phyloP scores from a whole-genome alignment of 192 early-diverging fungal species.

The Backusella morwellensis region DNA sequence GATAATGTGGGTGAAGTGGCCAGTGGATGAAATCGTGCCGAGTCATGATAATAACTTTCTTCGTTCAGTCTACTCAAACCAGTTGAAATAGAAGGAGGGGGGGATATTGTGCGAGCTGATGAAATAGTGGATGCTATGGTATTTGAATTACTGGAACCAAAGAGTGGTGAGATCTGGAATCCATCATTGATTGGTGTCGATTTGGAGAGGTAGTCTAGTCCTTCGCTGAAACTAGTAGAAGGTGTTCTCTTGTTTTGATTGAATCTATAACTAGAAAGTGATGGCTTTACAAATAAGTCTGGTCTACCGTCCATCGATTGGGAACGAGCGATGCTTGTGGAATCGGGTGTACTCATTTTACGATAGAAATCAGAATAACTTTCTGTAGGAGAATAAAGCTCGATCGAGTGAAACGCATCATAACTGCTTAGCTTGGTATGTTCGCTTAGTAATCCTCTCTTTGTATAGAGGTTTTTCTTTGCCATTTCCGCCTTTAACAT shows the following conservation, averaged over 20 bases:
- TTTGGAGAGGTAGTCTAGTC: slow-evolving; percentile 19
- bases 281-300: not conserved
- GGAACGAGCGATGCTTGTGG: not conserved
- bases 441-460: slow-evolving; percentile 55
- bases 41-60: slow-evolving; percentile 1
- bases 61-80: slow-evolving; percentile 4
- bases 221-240: not conserved
- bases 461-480: slow-evolving; percentile 97
- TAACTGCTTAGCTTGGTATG: not conserved
- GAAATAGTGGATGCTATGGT: not conserved
- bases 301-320: not conserved
- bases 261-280: not conserved
- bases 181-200: slow-evolving; percentile 10
- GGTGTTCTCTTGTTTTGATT: not conserved
- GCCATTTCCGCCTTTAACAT: slow-evolving; percentile 98
- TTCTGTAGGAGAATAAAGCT: not conserved
- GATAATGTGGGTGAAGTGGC: not conserved
- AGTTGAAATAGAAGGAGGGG: not conserved
- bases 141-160: not conserved
- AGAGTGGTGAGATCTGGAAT: not conserved
- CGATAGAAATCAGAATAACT: not conserved
- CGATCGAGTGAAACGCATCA: slow-evolving; percentile 1
- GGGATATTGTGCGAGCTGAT: not conserved
- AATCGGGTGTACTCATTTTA: not conserved
- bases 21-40: not conserved